These are phyloP conservation scores for Fusarium solani-melongenae DNA, from an alignment of 2,329 filamentous ascomycete genomes.

Conservation along the genomic window DNA sequence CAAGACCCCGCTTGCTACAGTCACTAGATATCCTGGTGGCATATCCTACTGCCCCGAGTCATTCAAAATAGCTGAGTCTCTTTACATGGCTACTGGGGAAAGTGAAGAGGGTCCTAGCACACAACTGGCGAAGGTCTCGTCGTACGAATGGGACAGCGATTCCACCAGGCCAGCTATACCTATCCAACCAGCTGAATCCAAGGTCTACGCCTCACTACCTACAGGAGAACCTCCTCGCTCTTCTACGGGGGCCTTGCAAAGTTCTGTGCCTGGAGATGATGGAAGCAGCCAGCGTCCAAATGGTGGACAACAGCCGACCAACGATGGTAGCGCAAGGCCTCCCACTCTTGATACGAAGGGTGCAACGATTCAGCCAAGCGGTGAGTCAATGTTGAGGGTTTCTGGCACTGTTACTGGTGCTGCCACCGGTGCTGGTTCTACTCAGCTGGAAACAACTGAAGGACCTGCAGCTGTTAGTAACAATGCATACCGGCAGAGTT, in stretches of 20 bases:
- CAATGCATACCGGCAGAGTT: background rate
- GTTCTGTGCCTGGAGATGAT: background rate
- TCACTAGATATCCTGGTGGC: background rate
- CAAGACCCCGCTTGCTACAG: background rate
- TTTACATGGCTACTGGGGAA: background rate
- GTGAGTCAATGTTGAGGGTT: background rate
- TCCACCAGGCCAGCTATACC: background rate
- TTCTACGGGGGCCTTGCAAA: background rate
- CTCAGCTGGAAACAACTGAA: background rate
- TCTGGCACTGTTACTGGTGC: background rate
- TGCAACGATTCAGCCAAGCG: background rate
- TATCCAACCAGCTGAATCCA: background rate
- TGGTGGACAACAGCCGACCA: background rate
- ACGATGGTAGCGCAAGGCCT: background rate
- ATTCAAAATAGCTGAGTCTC: background rate
- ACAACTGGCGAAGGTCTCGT: background rate
- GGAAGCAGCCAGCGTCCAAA: background rate
- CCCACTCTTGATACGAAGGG: background rate
- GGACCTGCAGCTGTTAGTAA: background rate
- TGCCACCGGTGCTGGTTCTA: background rate
- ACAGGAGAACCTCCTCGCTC: background rate
- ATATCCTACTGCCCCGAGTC: background rate
- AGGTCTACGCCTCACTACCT: background rate
- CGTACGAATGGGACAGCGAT: background rate
- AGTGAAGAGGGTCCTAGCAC: background rate